These are phyloP conservation scores for Suillus brevipes DNA, from an alignment of 768 basidiomycete species.

Conservation along the genomic window DNA sequence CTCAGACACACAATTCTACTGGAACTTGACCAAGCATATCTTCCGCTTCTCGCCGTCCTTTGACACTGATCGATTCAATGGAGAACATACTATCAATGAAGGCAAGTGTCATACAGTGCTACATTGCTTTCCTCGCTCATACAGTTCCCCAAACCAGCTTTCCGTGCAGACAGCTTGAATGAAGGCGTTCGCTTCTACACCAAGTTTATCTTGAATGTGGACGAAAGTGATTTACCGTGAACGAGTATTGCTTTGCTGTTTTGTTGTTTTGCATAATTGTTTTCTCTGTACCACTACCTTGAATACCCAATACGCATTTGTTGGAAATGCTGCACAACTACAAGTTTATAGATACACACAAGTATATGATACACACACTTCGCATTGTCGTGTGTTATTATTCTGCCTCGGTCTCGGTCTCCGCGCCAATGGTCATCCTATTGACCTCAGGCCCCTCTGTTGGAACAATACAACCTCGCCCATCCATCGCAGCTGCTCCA, in stretches of 20 bases:
- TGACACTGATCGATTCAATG: slow-evolving; percentile 17
- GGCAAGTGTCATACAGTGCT: slow-evolving; percentile 5
- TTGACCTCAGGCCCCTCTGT: slow-evolving; percentile 16
- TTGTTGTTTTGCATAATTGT: neutral
- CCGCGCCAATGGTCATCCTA: slow-evolving; percentile 19
- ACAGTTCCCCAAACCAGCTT: slow-evolving; percentile 33
- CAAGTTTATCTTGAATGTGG: slow-evolving; percentile 63
- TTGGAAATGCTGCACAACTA: neutral
- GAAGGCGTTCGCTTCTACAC: slow-evolving; percentile 69
- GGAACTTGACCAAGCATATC: slow-evolving; percentile 38
- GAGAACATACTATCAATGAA: slow-evolving; percentile 22
- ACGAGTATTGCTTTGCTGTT: neutral
- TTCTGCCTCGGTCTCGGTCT: slow-evolving; percentile 15
- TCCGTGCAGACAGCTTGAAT: slow-evolving; percentile 50
- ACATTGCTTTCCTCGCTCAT: slow-evolving; percentile 12
- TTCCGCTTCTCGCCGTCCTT: slow-evolving; percentile 54
- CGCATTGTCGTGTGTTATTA: slow-evolving; percentile 6
- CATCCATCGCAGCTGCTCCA: slow-evolving; percentile 12
- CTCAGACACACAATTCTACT: slow-evolving; percentile 19
- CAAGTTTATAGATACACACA: slow-evolving; percentile 1
- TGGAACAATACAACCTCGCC: slow-evolving; percentile 20
- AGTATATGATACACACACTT: neutral
- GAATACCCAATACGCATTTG: neutral
- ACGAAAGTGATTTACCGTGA: slow-evolving; percentile 43
- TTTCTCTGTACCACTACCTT: neutral